Conservation (phyloP, 192 early-diverging fungal species). For the Coemansia sp. region DNA sequence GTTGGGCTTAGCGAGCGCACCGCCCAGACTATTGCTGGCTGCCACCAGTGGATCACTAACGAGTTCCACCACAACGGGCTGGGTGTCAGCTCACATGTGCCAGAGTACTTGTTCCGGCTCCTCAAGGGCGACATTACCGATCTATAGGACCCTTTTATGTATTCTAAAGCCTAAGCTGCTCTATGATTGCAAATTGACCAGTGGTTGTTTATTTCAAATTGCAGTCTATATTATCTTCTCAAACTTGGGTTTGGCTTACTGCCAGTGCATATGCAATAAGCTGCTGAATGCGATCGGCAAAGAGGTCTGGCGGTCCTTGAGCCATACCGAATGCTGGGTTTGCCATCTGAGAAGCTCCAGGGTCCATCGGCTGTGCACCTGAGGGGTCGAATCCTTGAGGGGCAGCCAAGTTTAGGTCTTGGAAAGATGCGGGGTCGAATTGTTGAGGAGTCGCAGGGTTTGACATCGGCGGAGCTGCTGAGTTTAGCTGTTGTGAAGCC, state of each 20-base stretch:
- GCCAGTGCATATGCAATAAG: slow-evolving; percentile 23
- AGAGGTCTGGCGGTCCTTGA: not conserved
- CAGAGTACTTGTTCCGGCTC: slow-evolving; percentile 58
- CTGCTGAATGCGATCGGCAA: slow-evolving; percentile 20
- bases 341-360: not conserved
- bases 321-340: not conserved
- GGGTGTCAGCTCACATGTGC: slow-evolving; percentile 53
- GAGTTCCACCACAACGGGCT: slow-evolving; percentile 65
- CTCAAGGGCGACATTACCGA: slow-evolving; percentile 55
- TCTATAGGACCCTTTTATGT: slow-evolving; percentile 10
- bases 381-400: not conserved
- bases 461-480: not conserved
- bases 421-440: not conserved
- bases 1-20: slow-evolving; percentile 59
- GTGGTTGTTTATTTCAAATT: not conserved
- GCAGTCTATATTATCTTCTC: not conserved
- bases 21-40: slow-evolving; percentile 53
- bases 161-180: not conserved
- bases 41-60: slow-evolving; percentile 65
- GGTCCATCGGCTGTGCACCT: not conserved
- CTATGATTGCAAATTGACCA: not conserved
- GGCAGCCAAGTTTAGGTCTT: not conserved
- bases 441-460: not conserved
- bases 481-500: not conserved
- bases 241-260: slow-evolving; percentile 20